These are phyloP conservation scores for Colletotrichum tamarilloi DNA, from an alignment of 2,329 filamentous ascomycete species.

Conservation along the genomic window DNA sequence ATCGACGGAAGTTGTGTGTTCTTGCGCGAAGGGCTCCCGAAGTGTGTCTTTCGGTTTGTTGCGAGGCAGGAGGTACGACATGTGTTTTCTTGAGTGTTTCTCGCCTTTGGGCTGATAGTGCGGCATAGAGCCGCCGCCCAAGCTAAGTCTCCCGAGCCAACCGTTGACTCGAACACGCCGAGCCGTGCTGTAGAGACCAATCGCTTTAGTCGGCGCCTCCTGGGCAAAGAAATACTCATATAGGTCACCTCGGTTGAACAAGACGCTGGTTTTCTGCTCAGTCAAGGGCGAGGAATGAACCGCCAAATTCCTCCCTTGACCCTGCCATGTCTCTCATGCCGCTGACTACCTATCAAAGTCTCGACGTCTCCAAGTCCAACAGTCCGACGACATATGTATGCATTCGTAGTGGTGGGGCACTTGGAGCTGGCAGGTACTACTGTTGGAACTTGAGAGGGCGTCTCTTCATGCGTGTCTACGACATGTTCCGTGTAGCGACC, in stretches of 20 bases:
- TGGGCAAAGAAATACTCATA: not conserved
- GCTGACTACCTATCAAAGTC: not conserved
- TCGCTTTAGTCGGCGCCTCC: constrained; percentile 11
- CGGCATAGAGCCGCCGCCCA: constrained; percentile 7
- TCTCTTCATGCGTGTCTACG: constrained; percentile 26
- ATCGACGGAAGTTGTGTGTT: not conserved
- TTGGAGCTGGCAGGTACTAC: not conserved
- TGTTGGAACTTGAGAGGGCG: not conserved
- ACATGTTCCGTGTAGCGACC: constrained; percentile 19
- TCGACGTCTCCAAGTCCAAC: not conserved
- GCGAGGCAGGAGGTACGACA: not conserved
- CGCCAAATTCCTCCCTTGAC: constrained; percentile 12
- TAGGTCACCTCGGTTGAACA: constrained; percentile 13
- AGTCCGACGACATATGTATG: not conserved
- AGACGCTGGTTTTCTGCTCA: not conserved
- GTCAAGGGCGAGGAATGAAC: not conserved
- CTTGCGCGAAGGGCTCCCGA: not conserved
- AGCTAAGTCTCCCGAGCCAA: constrained; percentile 15
- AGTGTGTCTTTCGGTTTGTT: not conserved
- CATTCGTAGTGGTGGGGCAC: not conserved
- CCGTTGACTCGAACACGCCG: constrained; percentile 15
- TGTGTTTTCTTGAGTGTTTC: not conserved
- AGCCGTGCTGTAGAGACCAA: constrained; percentile 14
- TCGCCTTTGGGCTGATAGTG: not conserved
- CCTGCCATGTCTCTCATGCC: constrained; percentile 20